A percentile compares a stretch with the other conserved stretches of the same genome.
Evolutionary conservation across 441 rosid species (phyloP).

Genomic region (Erodium trifolium): DNA sequence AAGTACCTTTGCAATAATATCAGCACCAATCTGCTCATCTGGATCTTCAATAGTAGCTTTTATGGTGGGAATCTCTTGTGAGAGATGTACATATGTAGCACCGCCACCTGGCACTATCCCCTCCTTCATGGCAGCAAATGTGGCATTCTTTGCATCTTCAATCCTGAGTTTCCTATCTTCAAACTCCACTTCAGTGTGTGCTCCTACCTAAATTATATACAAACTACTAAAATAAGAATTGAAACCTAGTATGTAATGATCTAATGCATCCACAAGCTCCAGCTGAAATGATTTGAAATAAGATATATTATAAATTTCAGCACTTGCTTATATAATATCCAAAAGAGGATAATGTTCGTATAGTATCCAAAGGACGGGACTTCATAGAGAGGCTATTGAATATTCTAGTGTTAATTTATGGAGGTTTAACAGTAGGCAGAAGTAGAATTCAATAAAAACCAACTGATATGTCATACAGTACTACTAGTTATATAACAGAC

Average conservation of each 20-base stretch:
- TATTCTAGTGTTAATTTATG: too few relatives aligned
- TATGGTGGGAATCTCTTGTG: conserved; percentile 40
- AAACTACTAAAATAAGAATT: conserved; percentile 1
- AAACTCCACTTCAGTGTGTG: conserved; percentile 72
- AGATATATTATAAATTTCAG: not conserved
- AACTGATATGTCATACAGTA: not conserved
- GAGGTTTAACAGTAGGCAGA: not conserved
- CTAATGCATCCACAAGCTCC: conserved; percentile 1
- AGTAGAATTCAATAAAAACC: not conserved
- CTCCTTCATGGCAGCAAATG: conserved; percentile 83
- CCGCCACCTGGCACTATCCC: conserved; percentile 90
- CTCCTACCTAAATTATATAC: conserved; percentile 53
- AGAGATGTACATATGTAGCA: conserved; percentile 60
- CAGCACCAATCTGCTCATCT: conserved; percentile 68
- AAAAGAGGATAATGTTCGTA: too few relatives aligned
- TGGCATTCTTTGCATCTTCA: conserved; percentile 81
- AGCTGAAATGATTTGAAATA: not conserved
- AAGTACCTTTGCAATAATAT: conserved; percentile 49
- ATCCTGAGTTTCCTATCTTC: conserved; percentile 78
- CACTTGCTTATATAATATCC: not conserved
- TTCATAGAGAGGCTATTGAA: too few relatives aligned
- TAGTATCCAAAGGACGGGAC: not conserved
- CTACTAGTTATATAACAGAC: conserved; percentile 27
- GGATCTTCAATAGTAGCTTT: conserved; percentile 43
- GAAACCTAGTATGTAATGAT: not conserved